Percentiles rank a stretch among this genome's conserved stretches.
Evolutionary conservation across 2,329 filamentous ascomycete genomes (phyloP).

Genomic region (Ophiostoma australiae): DNA sequence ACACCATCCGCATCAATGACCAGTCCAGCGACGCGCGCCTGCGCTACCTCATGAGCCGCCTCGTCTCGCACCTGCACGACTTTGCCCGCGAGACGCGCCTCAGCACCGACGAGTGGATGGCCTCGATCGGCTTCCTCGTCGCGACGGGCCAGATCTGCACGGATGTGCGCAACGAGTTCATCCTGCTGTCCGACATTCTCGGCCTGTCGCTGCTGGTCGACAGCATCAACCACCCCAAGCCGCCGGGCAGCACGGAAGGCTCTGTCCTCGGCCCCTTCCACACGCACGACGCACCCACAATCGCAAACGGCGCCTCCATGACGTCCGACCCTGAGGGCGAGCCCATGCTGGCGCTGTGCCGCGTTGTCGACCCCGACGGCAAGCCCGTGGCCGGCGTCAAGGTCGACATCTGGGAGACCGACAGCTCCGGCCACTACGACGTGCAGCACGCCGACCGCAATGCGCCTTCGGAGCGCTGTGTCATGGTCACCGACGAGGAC

Average conservation of each 20-base stretch:
- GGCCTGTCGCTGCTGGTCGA: slow-evolving; percentile 77
- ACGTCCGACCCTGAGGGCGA: slow-evolving; percentile 65
- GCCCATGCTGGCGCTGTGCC: slow-evolving; percentile 69
- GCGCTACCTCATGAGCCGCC: slow-evolving; percentile 66
- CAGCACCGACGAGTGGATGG: slow-evolving; percentile 74
- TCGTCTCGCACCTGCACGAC: slow-evolving; percentile 75
- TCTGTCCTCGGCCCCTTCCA: slow-evolving; percentile 80
- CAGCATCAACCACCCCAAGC: slow-evolving; percentile 78
- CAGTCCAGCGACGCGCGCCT: slow-evolving; percentile 60
- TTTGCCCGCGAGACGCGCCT: slow-evolving; percentile 74
- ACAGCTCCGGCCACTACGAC: slow-evolving; percentile 74
- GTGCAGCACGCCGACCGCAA: slow-evolving; percentile 65
- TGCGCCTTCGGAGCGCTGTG: slow-evolving; percentile 65
- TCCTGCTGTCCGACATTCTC: slow-evolving; percentile 73
- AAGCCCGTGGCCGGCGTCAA: slow-evolving; percentile 60
- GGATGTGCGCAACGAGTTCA: slow-evolving; percentile 75
- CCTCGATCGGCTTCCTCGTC: slow-evolving; percentile 65
- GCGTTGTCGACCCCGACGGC: slow-evolving; percentile 59
- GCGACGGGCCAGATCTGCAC: slow-evolving; percentile 67
- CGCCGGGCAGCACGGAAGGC: slow-evolving; percentile 63
- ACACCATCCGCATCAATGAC: slow-evolving; percentile 70
- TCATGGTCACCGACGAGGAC: slow-evolving; percentile 59
- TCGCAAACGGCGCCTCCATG: slow-evolving; percentile 56
- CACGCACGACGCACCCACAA: slow-evolving; percentile 65
- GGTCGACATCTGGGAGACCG: slow-evolving; percentile 82